phyloP scores from a whole-genome alignment of 2,329 filamentous ascomycete species.

The Sporothrix dimorphospora region DNA sequence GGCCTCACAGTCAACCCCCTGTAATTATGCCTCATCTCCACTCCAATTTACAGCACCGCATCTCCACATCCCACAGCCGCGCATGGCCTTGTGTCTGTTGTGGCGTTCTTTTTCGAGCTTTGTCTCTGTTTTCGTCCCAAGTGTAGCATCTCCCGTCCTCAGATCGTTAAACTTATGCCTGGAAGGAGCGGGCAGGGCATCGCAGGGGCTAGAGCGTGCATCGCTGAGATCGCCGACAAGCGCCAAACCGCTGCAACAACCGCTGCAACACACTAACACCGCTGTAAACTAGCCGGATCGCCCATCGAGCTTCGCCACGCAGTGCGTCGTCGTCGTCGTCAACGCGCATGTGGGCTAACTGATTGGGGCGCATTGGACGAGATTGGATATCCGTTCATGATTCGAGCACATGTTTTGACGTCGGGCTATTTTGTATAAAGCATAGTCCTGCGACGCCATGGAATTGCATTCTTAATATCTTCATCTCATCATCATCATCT shows the following conservation, averaged over 20 bases:
- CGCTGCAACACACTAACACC: background rate
- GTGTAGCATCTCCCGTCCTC: background rate
- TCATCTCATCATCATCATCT: background rate
- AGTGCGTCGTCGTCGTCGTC: conserved; percentile 18
- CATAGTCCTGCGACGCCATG: background rate
- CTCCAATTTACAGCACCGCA: background rate
- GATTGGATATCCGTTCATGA: too few species aligned
- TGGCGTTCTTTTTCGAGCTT: background rate
- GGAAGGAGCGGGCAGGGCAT: background rate
- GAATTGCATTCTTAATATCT: background rate
- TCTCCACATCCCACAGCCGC: background rate
- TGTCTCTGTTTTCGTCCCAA: too few species aligned
- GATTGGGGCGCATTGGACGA: conserved; percentile 21
- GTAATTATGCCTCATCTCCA: background rate
- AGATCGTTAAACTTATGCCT: conserved; percentile 6
- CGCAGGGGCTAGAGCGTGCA: too few species aligned
- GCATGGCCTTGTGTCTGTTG: background rate
- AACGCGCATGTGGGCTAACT: conserved; percentile 15
- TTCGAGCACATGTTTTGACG: background rate
- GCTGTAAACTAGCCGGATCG: conserved; percentile 2
- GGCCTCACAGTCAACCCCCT: background rate
- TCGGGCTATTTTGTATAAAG: conserved; percentile 1
- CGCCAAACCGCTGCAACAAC: background rate
- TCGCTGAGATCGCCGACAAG: background rate
- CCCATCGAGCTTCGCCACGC: conserved; percentile 16